Base-by-base conservation (phyloP, 2,329 filamentous ascomycete species). In the Coleophoma eucalyptorum region DNA sequence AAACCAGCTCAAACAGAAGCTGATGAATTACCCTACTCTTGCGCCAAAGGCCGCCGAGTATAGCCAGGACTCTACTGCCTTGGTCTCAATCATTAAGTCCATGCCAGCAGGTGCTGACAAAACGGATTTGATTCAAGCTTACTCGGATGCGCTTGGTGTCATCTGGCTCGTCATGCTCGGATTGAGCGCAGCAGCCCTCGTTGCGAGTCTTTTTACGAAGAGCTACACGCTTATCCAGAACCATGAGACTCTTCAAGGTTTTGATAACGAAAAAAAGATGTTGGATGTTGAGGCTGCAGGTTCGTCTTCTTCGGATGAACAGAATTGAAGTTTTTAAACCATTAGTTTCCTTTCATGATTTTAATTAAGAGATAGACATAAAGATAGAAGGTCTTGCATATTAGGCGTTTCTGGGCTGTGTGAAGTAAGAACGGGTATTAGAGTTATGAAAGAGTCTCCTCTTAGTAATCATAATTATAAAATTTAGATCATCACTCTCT, bases 161-260 rank as follows among this genome's bases (percentile, higher is more conserved):
- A 74, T 84, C 16, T 84, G 78, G 76, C 72, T 77, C 21, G 73
- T 81, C 20, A 75, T 81, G 67, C 74, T 73, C 50, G 80, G 67
- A 0, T 66, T 84, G n/a, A 70, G 72, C 11, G 77, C 66, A 0
- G 63, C 78, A 1, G 77, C 70, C 0, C 58, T 80, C 20, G 26
- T 79, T 18, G 58, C 70, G n/a, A 80, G 73, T 58, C 50, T 77
- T 2, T 73, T 75, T 44, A 77, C 75, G 3, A 72, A 80, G 59
- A 71, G 66, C 3, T 74, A 76, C 58, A 67, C 69, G 52, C 62
- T 83, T 53, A 69, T 78, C 52, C 66, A 69, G 45, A 72, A 67
- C 44, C 63, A 76, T 56, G 71, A 72, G 54, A 76, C 74, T 2
- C 67, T 75, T 46, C 77, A 78, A 58, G 74, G 73, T 0, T 72